Percentiles rank a stretch among this genome's conserved stretches.
Evolutionary conservation across 495 filamentous ascomycete genomes (phyloP).

Genomic region (Cladorrhinum samala): DNA sequence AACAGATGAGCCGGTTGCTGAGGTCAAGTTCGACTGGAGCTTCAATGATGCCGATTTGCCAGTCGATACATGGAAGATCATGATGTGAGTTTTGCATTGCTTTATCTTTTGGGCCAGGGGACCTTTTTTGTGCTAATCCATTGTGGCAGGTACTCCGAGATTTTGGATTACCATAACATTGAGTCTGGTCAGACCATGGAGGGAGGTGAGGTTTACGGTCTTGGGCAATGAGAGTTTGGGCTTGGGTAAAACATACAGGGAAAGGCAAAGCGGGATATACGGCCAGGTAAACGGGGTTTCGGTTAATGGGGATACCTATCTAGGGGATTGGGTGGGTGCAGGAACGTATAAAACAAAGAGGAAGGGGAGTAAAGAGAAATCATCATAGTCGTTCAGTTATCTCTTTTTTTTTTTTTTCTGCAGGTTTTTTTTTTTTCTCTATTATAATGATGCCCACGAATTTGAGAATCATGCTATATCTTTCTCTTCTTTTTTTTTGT

Average conservation of each 20-base stretch:
- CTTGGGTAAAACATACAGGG: too few species aligned
- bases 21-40: conserved; percentile 99
- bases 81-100: conserved; percentile 92
- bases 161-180: conserved; percentile 97
- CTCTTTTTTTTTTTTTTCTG: neutral
- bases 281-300: neutral
- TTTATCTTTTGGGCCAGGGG: neutral
- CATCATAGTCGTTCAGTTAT: neutral
- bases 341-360: neutral
- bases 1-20: conserved; percentile 87
- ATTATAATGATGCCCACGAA: neutral
- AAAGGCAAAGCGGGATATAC: neutral
- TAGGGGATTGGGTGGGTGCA: neutral
- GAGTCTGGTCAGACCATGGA: conserved; percentile 45
- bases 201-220: conserved; percentile 31
- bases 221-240: conserved; percentile 28
- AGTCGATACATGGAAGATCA: conserved; percentile 99
- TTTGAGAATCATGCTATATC: neutral
- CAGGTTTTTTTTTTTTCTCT: too few species aligned
- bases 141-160: conserved; percentile 85
- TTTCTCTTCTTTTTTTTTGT: neutral
- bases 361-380: neutral
- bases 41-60: conserved; percentile 98
- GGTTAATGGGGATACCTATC: too few species aligned
- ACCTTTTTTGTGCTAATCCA: neutral